Evolutionary conservation across 305 asterid genomes (phyloP), one percentile per base, ranked within the genome.

Genomic region (Fraxinus nigra): DNA sequence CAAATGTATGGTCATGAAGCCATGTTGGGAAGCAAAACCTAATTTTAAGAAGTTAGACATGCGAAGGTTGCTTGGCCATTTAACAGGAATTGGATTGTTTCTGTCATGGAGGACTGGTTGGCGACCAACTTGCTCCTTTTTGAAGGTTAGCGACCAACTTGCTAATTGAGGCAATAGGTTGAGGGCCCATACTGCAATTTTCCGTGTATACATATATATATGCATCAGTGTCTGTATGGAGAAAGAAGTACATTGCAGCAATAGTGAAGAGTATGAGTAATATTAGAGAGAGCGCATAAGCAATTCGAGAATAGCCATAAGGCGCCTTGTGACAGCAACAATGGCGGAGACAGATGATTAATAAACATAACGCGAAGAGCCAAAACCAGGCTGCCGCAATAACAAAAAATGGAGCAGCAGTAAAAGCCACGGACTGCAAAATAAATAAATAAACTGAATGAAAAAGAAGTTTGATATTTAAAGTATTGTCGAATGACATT

Each of bases 341-440:
- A 86, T 87, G 87, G 91, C 86, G 87, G 90, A 89, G 34, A 79
- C 86, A 85, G 86, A 92, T 82, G 89, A 89, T 81, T 79, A 84
- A 79, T 72, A 90, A 82, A 90, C 89, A 89, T 33, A 95, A 77
- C 16, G 91, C 99, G 35, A 92, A 93, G 72, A 85, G 3, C 34
- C 80, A 85, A 78, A 95, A 91, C 99, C 98, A 94, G 85, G 90
- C 82, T 22, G 85, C 87, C 24, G 94, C 98, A 78, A 90, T 79
- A 2, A 87, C 75, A 76, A 95, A 93, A 35, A 92, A 87, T 5
- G 98, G 98, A 76, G 79, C 90, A 32, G 93, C 97, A 5, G 97
- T 91, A 86, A 90, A 93, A 67, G 85, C 87, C 76, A 95, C 99
- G 4, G 99, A 95, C 98, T 95, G 97, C 94, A 93, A 84, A 7